Conservation (phyloP, 345 rosid species). For the Murraya paniculata region DNA sequence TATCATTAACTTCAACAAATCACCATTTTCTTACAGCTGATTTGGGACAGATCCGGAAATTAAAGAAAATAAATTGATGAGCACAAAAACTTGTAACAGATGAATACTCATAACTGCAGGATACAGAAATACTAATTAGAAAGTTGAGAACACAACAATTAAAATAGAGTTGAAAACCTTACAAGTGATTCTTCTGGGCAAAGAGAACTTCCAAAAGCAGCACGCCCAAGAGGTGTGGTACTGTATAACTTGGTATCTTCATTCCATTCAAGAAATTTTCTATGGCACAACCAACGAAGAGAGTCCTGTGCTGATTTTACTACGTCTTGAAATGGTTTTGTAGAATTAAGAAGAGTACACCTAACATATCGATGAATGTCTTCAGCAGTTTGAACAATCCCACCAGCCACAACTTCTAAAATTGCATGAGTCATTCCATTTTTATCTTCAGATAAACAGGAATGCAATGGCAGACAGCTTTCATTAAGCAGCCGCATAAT, state of each 20-base stretch:
- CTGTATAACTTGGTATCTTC: slow-evolving; percentile 85
- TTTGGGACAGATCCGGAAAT: background rate
- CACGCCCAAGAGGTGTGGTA: slow-evolving; percentile 92
- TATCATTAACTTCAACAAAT: slow-evolving; percentile 5
- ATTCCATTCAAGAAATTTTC: slow-evolving; percentile 91
- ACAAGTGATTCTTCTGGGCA: slow-evolving; percentile 99
- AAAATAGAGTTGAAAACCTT: slow-evolving; percentile 23
- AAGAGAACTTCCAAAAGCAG: slow-evolving; percentile 97
- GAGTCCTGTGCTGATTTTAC: slow-evolving; percentile 99
- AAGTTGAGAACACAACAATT: slow-evolving; percentile 1
- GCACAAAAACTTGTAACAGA: slow-evolving; percentile 12
- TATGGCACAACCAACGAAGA: slow-evolving; percentile 93
- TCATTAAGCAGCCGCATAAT: slow-evolving; percentile 76
- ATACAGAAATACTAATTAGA: background rate
- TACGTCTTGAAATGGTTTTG: slow-evolving; percentile 87
- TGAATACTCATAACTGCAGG: slow-evolving; percentile 1
- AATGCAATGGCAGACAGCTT: slow-evolving; percentile 83
- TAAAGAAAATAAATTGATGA: background rate
- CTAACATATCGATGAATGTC: slow-evolving; percentile 93
- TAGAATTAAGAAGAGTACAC: slow-evolving; percentile 96
- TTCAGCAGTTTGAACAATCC: slow-evolving; percentile 88
- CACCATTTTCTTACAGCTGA: background rate
- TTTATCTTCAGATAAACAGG: slow-evolving; percentile 96
- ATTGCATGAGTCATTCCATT: slow-evolving; percentile 99
- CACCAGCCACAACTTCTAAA: slow-evolving; percentile 97